phyloP scores from a whole-genome alignment of 1,139 yeast genomes.

The Sugiyamaella japonica region DNA sequence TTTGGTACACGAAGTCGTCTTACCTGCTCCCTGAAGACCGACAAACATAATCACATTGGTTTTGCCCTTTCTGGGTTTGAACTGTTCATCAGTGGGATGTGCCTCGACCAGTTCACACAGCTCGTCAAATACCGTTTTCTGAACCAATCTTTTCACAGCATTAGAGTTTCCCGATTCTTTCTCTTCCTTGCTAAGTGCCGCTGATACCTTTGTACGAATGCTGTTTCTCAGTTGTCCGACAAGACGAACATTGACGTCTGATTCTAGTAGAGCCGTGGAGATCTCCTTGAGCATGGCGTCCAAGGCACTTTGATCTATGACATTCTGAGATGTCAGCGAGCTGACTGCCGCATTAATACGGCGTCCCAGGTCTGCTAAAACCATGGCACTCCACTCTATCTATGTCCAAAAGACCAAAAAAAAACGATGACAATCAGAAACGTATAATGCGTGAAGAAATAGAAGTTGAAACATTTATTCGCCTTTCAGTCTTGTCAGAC shows the following conservation, averaged over 20 bases:
- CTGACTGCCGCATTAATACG: constrained; percentile 78
- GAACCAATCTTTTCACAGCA: constrained; percentile 61
- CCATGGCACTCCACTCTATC: constrained; percentile 54
- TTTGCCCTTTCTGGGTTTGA: constrained; percentile 80
- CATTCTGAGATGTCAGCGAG: constrained; percentile 61
- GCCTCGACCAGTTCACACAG: constrained; percentile 81
- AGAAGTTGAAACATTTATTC: no score
- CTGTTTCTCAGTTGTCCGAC: constrained; percentile 77
- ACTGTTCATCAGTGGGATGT: constrained; percentile 49
- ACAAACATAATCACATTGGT: constrained; percentile 89
- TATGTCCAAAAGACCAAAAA: neutral
- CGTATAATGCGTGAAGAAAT: neutral
- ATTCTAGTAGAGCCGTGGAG: constrained; percentile 83
- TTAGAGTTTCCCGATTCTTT: constrained; percentile 40
- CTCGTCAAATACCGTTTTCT: constrained; percentile 92
- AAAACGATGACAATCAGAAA: neutral
- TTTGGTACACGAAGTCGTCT: constrained; percentile 96
- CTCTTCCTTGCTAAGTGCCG: constrained; percentile 50
- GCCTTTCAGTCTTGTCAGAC: no score
- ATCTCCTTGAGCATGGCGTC: constrained; percentile 80
- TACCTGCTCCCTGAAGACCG: constrained; percentile 98
- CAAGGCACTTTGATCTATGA: constrained; percentile 60
- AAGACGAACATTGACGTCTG: constrained; percentile 86
- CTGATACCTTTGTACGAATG: constrained; percentile 59
- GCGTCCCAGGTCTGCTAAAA: constrained; percentile 89